Evolutionary conservation across 2,329 filamentous ascomycete species (phyloP).

Genomic region (Volutella citrinella): DNA sequence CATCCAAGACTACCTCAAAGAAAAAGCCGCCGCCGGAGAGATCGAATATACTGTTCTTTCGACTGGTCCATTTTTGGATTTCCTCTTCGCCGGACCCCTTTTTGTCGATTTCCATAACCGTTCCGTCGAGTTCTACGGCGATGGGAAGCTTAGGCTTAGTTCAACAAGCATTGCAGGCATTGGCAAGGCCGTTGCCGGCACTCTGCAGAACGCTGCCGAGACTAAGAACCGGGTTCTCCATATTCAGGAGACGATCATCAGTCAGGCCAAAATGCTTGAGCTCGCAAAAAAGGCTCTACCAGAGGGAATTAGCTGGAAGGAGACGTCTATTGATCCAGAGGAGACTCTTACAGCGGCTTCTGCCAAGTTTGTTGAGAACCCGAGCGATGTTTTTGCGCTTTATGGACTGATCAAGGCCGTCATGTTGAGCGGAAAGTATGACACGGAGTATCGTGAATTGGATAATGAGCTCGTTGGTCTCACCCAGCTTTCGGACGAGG

Average conservation of each 20-base stretch:
- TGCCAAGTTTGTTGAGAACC: background rate
- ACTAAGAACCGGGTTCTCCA: constrained; percentile 6
- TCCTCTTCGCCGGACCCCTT: constrained; percentile 1
- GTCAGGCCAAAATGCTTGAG: constrained; percentile 3
- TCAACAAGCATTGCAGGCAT: constrained; percentile 3
- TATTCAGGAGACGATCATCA: constrained; percentile 6
- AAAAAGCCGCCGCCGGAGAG: constrained; percentile 1
- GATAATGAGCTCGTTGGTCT: constrained; percentile 9
- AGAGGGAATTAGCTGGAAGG: background rate
- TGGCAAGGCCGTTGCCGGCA: constrained; percentile 5
- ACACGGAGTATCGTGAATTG: background rate
- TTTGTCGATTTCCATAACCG: background rate
- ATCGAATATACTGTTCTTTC: constrained; percentile 7
- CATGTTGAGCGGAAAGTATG: constrained; percentile 1
- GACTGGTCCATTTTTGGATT: constrained; percentile 1
- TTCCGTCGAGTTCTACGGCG: constrained; percentile 1
- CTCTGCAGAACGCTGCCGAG: background rate
- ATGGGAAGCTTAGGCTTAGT: constrained; percentile 3
- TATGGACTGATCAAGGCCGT: constrained; percentile 2
- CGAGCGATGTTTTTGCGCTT: background rate
- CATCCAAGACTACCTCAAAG: constrained; percentile 4
- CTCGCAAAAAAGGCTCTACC: constrained; percentile 3
- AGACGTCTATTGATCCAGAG: background rate
- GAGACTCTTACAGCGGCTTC: background rate
- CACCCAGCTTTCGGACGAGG: constrained; percentile 3